Percentiles rank a stretch among this genome's conserved stretches.
Evolutionary conservation across 2,329 filamentous ascomycete genomes (phyloP).

Genomic region (Clonostachys byssicola): DNA sequence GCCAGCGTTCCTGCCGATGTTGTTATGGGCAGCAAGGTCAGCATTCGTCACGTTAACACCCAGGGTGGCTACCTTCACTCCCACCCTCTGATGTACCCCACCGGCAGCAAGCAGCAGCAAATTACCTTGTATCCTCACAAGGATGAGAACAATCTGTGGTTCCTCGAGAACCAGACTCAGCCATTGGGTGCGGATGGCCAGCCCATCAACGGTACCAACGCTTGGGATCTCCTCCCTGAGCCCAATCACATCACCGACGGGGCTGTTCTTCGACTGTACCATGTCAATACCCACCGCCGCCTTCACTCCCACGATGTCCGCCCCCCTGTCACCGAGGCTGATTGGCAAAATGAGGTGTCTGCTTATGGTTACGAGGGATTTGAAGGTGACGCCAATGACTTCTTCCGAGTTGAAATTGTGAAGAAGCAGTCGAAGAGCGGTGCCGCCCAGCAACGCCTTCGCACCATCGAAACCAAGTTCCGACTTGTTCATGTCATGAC

Average conservation of each 20-base stretch:
- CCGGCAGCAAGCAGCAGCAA: constrained; percentile 96
- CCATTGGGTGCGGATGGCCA: constrained; percentile 73
- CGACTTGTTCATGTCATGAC: constrained; percentile 94
- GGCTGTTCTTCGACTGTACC: constrained; percentile 76
- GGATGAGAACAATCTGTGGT: constrained; percentile 95
- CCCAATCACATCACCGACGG: constrained; percentile 73
- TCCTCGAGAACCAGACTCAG: constrained; percentile 94
- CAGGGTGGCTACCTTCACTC: constrained; percentile 98
- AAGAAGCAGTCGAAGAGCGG: constrained; percentile 79
- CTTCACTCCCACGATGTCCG: constrained; percentile 96
- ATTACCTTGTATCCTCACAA: constrained; percentile 98
- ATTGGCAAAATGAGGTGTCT: constrained; percentile 95
- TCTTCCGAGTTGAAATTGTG: constrained; percentile 92
- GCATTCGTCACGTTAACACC: constrained; percentile 90
- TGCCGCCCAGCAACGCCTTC: constrained; percentile 76
- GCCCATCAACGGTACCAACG: constrained; percentile 72
- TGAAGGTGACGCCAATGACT: constrained; percentile 92
- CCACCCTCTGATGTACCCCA: constrained; percentile 95
- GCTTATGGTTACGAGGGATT: constrained; percentile 98
- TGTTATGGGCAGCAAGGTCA: constrained; percentile 80
- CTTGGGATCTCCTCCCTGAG: constrained; percentile 74
- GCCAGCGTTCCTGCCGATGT: constrained; percentile 91
- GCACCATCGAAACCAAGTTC: constrained; percentile 97
- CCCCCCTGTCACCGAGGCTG: constrained; percentile 77
- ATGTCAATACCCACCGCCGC: constrained; percentile 77